These are phyloP conservation scores for Articulospora tetracladia DNA, from an alignment of 495 filamentous ascomycete genomes.

Conservation along the genomic window DNA sequence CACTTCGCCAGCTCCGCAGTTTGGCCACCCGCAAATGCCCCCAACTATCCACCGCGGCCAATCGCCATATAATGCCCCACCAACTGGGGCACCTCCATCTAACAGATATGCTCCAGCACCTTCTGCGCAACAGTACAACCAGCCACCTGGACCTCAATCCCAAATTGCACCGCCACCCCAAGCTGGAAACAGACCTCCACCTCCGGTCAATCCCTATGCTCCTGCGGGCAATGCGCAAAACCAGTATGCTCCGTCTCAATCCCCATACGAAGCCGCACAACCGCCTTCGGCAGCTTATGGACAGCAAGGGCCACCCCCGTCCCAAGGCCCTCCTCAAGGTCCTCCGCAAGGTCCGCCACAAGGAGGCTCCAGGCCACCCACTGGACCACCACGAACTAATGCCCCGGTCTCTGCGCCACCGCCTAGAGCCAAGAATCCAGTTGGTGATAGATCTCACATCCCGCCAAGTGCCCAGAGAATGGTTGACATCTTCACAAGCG, in stretches of 20 bases:
- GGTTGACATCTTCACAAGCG: constrained; percentile 73
- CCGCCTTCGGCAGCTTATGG: constrained; percentile 13
- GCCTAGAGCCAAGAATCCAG: constrained; percentile 60
- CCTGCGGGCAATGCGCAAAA: constrained; percentile 37
- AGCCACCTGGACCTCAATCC: constrained; percentile 36
- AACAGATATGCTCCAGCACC: constrained; percentile 88
- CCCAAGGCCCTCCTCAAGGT: constrained; percentile 20
- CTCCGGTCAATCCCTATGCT: constrained; percentile 57
- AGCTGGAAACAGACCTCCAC: constrained; percentile 37
- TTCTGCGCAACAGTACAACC: constrained; percentile 46
- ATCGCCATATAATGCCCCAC: constrained; percentile 87
- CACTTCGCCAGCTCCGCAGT: constrained; percentile 38
- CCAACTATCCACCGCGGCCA: constrained; percentile 66
- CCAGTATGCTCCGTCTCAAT: constrained; percentile 34
- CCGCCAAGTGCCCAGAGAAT: constrained; percentile 69
- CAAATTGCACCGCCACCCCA: constrained; percentile 48
- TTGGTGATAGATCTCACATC: constrained; percentile 90
- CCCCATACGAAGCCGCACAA: constrained; percentile 26
- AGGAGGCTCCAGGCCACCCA: constrained; percentile 28
- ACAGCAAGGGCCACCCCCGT: constrained; percentile 26
- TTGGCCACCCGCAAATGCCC: constrained; percentile 36
- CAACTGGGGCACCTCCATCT: constrained; percentile 64
- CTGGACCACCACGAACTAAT: constrained; percentile 34
- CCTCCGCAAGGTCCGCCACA: constrained; percentile 21
- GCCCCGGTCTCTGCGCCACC: constrained; percentile 37